Conservation (phyloP, 1,139 yeast genomes). For the Taiozyma sp. region DNA sequence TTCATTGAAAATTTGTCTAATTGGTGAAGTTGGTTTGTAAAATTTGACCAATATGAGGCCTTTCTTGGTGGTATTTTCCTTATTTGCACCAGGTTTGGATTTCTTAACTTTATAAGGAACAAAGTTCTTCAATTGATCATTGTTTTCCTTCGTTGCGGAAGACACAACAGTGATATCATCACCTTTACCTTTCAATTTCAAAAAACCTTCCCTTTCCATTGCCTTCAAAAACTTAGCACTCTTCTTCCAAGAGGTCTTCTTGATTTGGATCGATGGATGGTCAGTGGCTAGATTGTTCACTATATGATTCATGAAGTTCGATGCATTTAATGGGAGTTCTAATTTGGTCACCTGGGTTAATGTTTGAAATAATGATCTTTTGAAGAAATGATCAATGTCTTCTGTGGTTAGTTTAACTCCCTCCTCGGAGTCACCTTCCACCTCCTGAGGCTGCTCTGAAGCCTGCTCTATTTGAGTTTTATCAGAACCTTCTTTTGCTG, state of each 20-base stretch:
- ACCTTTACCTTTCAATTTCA: conserved; percentile 66
- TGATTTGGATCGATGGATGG: conserved; percentile 54
- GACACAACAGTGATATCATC: conserved; percentile 64
- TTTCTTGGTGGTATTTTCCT: conserved; percentile 25
- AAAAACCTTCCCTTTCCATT: conserved; percentile 69
- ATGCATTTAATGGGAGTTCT: conserved; percentile 59
- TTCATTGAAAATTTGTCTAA: conserved; percentile 46
- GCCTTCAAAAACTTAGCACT: conserved; percentile 79
- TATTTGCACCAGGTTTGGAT: conserved; percentile 7
- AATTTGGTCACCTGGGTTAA: conserved; percentile 49
- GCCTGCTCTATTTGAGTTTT: conserved; percentile 2
- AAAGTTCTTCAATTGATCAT: conserved; percentile 51
- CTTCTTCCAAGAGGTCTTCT: conserved; percentile 87
- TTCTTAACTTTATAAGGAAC: conserved; percentile 44
- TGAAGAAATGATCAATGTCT: conserved; percentile 77
- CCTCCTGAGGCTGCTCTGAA: conserved; percentile 6
- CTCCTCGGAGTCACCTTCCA: conserved; percentile 6
- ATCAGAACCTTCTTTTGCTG: conserved; percentile 12
- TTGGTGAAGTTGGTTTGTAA: conserved; percentile 52
- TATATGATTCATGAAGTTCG: conserved; percentile 68
- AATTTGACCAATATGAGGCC: conserved; percentile 35
- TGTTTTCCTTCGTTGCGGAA: conserved; percentile 41
- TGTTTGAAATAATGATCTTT: conserved; percentile 64
- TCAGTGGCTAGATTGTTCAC: conserved; percentile 68
- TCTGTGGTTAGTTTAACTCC: conserved; percentile 42